Evolutionary conservation across 257 asterid genomes (phyloP).

Genomic region (Perilla frutescens): DNA sequence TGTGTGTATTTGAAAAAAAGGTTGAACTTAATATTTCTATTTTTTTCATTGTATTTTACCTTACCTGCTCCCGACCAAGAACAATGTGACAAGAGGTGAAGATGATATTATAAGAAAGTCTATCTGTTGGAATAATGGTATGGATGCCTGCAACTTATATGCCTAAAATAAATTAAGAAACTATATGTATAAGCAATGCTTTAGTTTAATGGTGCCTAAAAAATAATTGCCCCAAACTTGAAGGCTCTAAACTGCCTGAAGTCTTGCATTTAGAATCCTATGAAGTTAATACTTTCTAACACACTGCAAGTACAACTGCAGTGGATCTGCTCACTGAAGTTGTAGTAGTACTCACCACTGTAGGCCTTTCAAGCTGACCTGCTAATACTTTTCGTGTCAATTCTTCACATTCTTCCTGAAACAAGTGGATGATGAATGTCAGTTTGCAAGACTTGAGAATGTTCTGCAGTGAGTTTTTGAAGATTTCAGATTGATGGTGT

Average conservation of each 20-base stretch:
- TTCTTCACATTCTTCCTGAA: conserved; percentile 79
- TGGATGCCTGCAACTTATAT: background rate
- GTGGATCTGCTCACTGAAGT: conserved; percentile 19
- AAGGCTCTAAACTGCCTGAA: conserved; percentile 6
- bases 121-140: too few species aligned
- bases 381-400: conserved; percentile 56
- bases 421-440: conserved; percentile 24
- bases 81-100: background rate
- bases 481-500: background rate
- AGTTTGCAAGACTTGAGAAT: conserved; percentile 8
- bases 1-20: too few species aligned
- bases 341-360: conserved; percentile 57
- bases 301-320: conserved; percentile 8
- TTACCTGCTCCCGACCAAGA: background rate
- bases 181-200: background rate
- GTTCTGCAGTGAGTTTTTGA: background rate
- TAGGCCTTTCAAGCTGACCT: conserved; percentile 71
- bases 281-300: conserved; percentile 11
- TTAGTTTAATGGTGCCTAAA: background rate
- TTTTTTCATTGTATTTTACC: background rate
- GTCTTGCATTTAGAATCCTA: background rate
- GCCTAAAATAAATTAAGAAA: background rate
- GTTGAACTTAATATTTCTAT: too few species aligned
- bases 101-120: background rate
- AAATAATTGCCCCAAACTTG: background rate